Evolutionary conservation across 345 rosid species (phyloP).

Genomic region (Melaleuca alternifolia): DNA sequence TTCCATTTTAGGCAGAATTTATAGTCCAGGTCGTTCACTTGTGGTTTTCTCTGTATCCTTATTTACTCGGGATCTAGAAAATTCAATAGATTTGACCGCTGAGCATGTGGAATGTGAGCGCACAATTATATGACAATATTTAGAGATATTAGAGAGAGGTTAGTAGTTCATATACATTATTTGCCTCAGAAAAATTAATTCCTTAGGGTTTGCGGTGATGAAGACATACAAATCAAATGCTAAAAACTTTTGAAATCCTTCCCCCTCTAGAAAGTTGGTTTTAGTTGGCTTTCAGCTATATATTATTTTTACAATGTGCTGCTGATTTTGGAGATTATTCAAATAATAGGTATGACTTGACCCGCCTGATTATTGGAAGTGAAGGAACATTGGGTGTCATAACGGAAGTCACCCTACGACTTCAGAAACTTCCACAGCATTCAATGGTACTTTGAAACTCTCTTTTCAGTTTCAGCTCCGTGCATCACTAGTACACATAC

Average conservation of each 20-base stretch:
- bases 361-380: slow-evolving; percentile 85
- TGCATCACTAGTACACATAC: neutral
- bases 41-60: neutral
- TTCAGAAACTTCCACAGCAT: slow-evolving; percentile 85
- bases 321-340: neutral
- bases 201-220: neutral
- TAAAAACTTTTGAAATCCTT: neutral
- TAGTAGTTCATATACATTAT: neutral
- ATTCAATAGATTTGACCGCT: neutral
- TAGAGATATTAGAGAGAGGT: neutral
- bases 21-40: neutral
- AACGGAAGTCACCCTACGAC: slow-evolving; percentile 81
- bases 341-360: slow-evolving; percentile 65
- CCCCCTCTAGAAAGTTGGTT: neutral
- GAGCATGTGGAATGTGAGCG: neutral
- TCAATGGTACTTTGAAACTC: slow-evolving; percentile 51
- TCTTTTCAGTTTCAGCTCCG: neutral
- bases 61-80: neutral
- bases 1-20: neutral
- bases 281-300: neutral
- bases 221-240: neutral
- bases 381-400: slow-evolving; percentile 91
- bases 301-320: neutral
- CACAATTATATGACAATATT: neutral
- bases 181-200: neutral